Evolutionary conservation across 2,329 filamentous ascomycete species (phyloP).

Genomic region (Scedosporium boydii): DNA sequence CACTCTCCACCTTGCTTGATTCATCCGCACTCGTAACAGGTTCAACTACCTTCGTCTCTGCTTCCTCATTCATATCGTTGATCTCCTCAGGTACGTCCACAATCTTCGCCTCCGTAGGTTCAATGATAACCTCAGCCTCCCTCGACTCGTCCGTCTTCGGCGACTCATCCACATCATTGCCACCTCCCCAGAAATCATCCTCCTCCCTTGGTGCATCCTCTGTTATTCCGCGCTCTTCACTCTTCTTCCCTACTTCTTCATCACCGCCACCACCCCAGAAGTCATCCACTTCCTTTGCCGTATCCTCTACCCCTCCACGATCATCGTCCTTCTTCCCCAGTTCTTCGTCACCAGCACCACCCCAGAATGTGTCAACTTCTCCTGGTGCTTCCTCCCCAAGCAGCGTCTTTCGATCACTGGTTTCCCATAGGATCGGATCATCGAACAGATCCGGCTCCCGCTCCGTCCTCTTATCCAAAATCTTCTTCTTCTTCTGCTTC

Average conservation of each 20-base stretch:
- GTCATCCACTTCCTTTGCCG: neutral
- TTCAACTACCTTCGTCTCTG: neutral
- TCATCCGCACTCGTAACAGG: neutral
- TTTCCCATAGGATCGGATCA: constrained; percentile 32
- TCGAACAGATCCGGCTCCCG: constrained; percentile 33
- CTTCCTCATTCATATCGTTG: neutral
- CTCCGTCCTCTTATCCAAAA: constrained; percentile 26
- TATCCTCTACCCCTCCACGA: constrained; percentile 18
- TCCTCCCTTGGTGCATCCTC: constrained; percentile 16
- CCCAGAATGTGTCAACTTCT: neutral
- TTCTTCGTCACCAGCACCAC: neutral
- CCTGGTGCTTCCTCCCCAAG: neutral
- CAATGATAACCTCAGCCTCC: neutral
- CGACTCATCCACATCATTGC: constrained; percentile 1
- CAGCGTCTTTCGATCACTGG: neutral
- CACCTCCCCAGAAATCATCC: constrained; percentile 22
- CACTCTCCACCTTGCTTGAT: neutral
- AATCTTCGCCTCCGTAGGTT: neutral
- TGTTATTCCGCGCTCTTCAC: constrained; percentile 27
- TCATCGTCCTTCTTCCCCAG: constrained; percentile 20
- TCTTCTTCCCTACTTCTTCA: constrained; percentile 7
- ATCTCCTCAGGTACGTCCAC: neutral
- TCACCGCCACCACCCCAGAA: neutral
- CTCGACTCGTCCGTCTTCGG: constrained; percentile 5
- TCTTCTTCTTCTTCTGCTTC: constrained; percentile 27